These are phyloP conservation scores for Xylaria sp. DNA, from an alignment of 2,329 filamentous ascomycete genomes.

Conservation along the genomic window DNA sequence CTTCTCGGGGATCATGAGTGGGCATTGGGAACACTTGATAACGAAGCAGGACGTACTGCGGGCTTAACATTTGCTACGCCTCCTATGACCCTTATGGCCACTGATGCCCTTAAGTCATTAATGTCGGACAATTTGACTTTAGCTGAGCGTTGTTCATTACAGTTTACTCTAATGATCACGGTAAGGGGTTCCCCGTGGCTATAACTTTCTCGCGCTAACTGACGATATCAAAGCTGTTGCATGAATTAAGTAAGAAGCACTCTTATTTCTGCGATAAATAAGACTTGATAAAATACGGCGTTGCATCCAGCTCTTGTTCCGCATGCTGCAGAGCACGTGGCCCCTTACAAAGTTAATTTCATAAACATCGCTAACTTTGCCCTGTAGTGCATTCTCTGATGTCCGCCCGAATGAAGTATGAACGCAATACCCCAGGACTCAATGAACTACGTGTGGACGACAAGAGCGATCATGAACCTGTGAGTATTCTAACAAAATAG, in stretches of 20 bases:
- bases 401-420: neutral
- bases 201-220: neutral
- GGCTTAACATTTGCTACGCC: slow-evolving; percentile 4
- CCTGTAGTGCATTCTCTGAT: neutral
- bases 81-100: neutral
- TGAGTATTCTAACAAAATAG: slow-evolving; percentile 10
- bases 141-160: slow-evolving; percentile 22
- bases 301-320: neutral
- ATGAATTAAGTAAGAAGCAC: slow-evolving; percentile 31
- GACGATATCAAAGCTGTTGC: slow-evolving; percentile 25
- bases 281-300: neutral
- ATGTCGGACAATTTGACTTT: slow-evolving; percentile 14
- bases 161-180: neutral
- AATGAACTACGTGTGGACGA: neutral
- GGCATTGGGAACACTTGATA: neutral
- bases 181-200: neutral
- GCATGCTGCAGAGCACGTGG: neutral
- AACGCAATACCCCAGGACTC: neutral
- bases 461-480: neutral
- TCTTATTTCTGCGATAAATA: neutral
- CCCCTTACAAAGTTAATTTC: no score
- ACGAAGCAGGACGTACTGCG: no score
- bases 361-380: neutral
- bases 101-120: neutral
- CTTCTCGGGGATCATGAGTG: slow-evolving; percentile 5